Evolutionary conservation across 1,284 basidiomycete genomes (phyloP).

Genomic region (Apiotrichum brassicae): DNA sequence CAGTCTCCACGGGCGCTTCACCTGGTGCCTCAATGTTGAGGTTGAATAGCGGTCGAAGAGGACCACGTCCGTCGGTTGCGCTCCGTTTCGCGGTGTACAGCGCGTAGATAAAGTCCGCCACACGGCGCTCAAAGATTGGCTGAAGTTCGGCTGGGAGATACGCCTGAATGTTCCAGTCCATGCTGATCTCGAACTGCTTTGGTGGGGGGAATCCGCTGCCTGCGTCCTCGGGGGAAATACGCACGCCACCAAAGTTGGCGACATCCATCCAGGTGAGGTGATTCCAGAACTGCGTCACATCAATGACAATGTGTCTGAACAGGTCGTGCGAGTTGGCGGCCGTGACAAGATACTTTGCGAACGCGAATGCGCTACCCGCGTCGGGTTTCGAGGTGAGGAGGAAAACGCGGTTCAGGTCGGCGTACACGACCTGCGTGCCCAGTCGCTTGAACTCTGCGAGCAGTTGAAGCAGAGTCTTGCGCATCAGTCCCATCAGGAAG

Average conservation of each 20-base stretch:
- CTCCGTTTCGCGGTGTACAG: slow-evolving; percentile 71
- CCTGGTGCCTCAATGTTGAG: slow-evolving; percentile 44
- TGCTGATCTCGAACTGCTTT: slow-evolving; percentile 56
- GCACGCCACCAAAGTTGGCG: slow-evolving; percentile 86
- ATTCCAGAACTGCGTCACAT: slow-evolving; percentile 88
- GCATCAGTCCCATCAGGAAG: slow-evolving; percentile 93
- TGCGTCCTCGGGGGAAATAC: slow-evolving; percentile 58
- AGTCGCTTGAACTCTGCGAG: slow-evolving; percentile 94
- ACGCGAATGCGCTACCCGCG: slow-evolving; percentile 88
- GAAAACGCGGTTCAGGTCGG: slow-evolving; percentile 87
- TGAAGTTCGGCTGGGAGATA: slow-evolving; percentile 85
- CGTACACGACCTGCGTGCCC: slow-evolving; percentile 87
- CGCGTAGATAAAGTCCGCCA: slow-evolving; percentile 81
- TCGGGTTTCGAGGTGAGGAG: slow-evolving; percentile 89
- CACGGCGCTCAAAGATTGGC: slow-evolving; percentile 63
- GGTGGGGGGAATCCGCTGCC: slow-evolving; percentile 25
- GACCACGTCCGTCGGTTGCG: slow-evolving; percentile 56
- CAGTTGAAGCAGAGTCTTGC: slow-evolving; percentile 94
- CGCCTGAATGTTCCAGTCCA: slow-evolving; percentile 90
- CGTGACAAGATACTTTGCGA: slow-evolving; percentile 87
- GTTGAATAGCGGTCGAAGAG: slow-evolving; percentile 68
- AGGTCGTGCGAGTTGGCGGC: slow-evolving; percentile 92
- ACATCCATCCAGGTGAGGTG: slow-evolving; percentile 93
- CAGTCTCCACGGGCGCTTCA: slow-evolving; percentile 29
- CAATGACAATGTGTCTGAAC: slow-evolving; percentile 86